Conservation (phyloP, 2,329 filamentous ascomycete species). For the Exophiala xenobiotica region DNA sequence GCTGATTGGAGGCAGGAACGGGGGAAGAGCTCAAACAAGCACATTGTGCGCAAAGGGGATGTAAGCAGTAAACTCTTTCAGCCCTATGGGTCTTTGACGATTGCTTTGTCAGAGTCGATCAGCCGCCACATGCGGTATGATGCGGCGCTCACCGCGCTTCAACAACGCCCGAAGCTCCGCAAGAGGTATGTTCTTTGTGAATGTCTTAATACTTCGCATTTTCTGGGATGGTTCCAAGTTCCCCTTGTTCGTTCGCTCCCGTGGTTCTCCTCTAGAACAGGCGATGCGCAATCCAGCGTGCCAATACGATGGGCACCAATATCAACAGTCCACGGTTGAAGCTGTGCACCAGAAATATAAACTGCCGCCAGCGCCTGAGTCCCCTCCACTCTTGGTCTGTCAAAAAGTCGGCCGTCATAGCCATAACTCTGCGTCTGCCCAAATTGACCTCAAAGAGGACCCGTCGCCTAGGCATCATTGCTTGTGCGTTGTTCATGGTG, state of each 20-base stretch:
- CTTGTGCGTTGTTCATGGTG: background rate
- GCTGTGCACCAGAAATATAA: too few species aligned
- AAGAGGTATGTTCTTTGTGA: background rate
- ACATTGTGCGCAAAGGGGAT: background rate
- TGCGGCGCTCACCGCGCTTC: background rate
- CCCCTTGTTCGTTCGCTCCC: too few species aligned
- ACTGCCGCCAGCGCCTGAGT: too few species aligned
- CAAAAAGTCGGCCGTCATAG: background rate
- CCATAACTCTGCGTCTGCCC: background rate
- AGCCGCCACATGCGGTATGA: too few species aligned
- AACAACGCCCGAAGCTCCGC: background rate
- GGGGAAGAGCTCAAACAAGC: background rate
- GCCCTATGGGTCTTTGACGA: constrained; percentile 6
- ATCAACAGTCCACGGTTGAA: too few species aligned
- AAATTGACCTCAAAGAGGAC: background rate
- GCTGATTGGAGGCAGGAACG: background rate
- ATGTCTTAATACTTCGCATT: background rate
- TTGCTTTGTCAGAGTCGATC: constrained; percentile 12
- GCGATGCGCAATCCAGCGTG: too few species aligned
- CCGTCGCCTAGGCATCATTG: background rate
- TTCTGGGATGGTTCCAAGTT: too few species aligned
- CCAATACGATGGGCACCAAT: too few species aligned
- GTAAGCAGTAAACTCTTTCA: constrained; percentile 12
- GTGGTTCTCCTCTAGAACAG: too few species aligned
- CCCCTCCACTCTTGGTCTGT: background rate